Conservation (phyloP, 306 rosid species). For the Sophora flavescens region DNA sequence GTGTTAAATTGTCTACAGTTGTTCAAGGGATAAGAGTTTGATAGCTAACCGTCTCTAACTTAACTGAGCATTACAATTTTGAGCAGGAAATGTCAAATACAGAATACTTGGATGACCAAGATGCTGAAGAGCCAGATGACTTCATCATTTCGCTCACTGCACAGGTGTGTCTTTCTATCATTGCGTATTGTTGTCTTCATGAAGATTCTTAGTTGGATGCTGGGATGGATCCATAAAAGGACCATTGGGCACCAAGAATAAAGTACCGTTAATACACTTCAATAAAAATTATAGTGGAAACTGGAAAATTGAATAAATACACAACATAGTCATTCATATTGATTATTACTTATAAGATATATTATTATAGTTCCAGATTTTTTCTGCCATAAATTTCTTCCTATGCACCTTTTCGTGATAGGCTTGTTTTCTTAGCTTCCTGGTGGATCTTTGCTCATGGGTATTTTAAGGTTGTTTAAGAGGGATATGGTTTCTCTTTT, state of each 20-base stretch:
- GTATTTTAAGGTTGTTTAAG: neutral
- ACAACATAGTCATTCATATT: too few species aligned
- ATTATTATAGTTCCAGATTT: too few species aligned
- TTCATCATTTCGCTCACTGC: constrained; percentile 92
- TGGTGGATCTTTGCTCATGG: neutral
- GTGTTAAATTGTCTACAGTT: constrained; percentile 36
- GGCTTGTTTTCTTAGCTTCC: too few species aligned
- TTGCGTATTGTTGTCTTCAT: constrained; percentile 34
- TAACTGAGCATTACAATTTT: constrained; percentile 46
- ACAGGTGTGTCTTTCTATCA: constrained; percentile 64
- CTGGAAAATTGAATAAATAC: too few species aligned
- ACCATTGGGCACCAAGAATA: constrained; percentile 1
- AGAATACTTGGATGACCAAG: constrained; percentile 96
- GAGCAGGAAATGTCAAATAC: constrained; percentile 90
- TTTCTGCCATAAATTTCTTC: too few species aligned
- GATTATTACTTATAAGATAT: too few species aligned
- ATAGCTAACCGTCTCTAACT: constrained; percentile 28
- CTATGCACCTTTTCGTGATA: too few species aligned
- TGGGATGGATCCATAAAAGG: neutral
- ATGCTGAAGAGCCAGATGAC: constrained; percentile 99
- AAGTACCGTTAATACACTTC: neutral
- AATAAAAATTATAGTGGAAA: too few species aligned
- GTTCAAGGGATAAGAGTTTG: constrained; percentile 20
- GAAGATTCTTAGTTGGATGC: constrained; percentile 34
- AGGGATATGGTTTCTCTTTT: constrained; percentile 6